Conservation (phyloP, 1,284 basidiomycete species). For the Heterobasidion irregulare region DNA sequence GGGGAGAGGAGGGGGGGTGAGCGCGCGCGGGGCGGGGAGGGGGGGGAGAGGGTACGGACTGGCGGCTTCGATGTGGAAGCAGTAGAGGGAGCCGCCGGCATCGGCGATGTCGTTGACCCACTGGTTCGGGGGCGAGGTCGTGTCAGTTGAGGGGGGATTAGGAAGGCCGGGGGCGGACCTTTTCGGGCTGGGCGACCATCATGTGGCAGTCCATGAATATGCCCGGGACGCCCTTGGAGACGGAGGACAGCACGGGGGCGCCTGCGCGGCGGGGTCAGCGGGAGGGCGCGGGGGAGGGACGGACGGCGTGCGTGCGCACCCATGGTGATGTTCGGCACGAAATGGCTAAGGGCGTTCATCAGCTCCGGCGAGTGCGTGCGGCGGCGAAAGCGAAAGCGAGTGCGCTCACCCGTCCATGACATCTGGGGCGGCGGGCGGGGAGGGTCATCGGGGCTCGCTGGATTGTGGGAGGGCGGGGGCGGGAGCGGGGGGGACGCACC, state of each 20-base stretch:
- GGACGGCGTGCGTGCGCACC: slow-evolving; percentile 37
- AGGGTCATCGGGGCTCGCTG: background rate
- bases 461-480: background rate
- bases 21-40: background rate
- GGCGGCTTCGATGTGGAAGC: slow-evolving; percentile 96
- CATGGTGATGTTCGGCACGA: slow-evolving; percentile 98
- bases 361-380: slow-evolving; percentile 12
- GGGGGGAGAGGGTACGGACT: slow-evolving; percentile 38
- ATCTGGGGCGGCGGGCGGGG: slow-evolving; percentile 40
- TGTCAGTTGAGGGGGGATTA: background rate
- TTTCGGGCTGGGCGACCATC: slow-evolving; percentile 96
- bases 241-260: slow-evolving; percentile 82
- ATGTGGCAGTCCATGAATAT: slow-evolving; percentile 99
- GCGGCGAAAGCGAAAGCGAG: background rate
- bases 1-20: background rate
- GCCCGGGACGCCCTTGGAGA: slow-evolving; percentile 84
- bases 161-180: slow-evolving; percentile 36
- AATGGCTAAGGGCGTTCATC: slow-evolving; percentile 62
- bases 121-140: slow-evolving; percentile 30
- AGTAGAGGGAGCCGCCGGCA: slow-evolving; percentile 92
- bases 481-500: slow-evolving; percentile 49
- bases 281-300: slow-evolving; percentile 7
- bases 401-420: slow-evolving; percentile 85
- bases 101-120: slow-evolving; percentile 96
- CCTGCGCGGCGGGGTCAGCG: slow-evolving; percentile 38